Base-by-base conservation (phyloP, 2,329 filamentous ascomycete species). In the Aspergillus aculeatus region DNA sequence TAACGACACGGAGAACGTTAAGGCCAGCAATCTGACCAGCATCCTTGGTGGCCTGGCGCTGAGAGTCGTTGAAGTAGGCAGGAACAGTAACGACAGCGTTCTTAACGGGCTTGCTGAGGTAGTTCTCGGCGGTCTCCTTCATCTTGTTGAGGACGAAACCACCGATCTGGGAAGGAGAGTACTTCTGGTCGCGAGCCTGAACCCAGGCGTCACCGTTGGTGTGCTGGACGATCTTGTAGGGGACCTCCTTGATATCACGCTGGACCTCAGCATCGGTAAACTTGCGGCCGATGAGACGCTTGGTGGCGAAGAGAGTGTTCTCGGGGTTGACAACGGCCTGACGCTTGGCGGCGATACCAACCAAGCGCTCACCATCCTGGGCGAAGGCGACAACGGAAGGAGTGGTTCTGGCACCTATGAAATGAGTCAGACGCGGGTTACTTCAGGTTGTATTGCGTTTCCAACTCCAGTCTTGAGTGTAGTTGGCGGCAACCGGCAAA, bases 211-310 rank as follows among this genome's bases (percentile, higher is more conserved):
- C 94, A 70, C 94, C 94, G 78, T 97, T 97, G 82, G 82, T 87
- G 87, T 97, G 94, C 83, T 96, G 92, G 61, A 96, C 89, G 70
- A 98, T 97, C 87, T 96, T 97, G 87, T 96, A 98, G 62, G 94
- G 94, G 12, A 98, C 93, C 81, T 97, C 91, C 83, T 96, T 92
- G 77, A 98, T 91, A 76, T 98, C 94, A 73, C 92, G 90, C 85
- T 98, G 94, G 61, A 96, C 92, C 84, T 98, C 94, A 67, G 83
- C 77, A 72, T 98, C 94, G 78, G 86, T 92, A 85, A 94, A 98
- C 84, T 97, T 97, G 78, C 94, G 91, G 75, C 94, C 94, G 79
- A 98, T 97, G 78, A 98, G 88, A 86, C 94, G 92, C 89, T 98
- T 98, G 68, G 94, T 97, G 78, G 93, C 94, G 79, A 97, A 98